Evolutionary conservation across 2,329 filamentous ascomycete genomes (phyloP), one percentile per base, ranked within the genome.

Genomic region (Domatiomyces catenatus): DNA sequence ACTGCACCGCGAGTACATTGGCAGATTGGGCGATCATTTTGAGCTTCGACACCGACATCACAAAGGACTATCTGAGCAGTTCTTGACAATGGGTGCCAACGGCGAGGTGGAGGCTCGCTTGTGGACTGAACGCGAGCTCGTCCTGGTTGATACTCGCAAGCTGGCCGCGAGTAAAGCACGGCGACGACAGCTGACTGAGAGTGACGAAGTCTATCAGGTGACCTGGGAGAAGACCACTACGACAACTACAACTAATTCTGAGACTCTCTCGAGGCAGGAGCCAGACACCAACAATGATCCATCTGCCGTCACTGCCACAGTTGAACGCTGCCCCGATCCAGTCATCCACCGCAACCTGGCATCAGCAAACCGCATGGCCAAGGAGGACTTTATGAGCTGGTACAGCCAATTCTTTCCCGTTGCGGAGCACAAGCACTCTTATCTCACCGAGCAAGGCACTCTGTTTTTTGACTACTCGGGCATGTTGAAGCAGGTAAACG

Each of bases 361-460:
- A 20, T 48, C 47, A 20, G 58, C 58, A 5, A 60, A 60, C 46
- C 54, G 57, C 8, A 48, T 56, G 32, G 58, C 58, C 17, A 54
- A 50, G 36, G 46, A 54, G 10, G 26, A 56, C 19, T 60, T 55
- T 51, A 51, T 56, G 47, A 39, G 42, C 6, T 59, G 57, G 57
- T 48, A 58, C 48, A 43, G 42, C 19, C 32, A 10, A 10, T 58
- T 56, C 44, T 48, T 58, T 7, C 52, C 52, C 2, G 55, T 55
- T 19, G n/a, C 47, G 17, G 46, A 48, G 22, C 56, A 58, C 50
- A 52, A 58, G 42, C 50, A 50, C 12, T 56, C 55, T 24, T 47
- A 53, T n/a, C 36, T 50, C 3, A 42, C 50, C 5, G 56, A 58
- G 44, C 48, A 53, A 17, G 52, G 32, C 10, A 39, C 32, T 4